A percentile compares a stretch with the other conserved stretches of the same genome.
These are phyloP conservation scores for Sarocladiaceae sp. DNA, from an alignment of 2,329 filamentous ascomycete genomes.

Conservation along the genomic window DNA sequence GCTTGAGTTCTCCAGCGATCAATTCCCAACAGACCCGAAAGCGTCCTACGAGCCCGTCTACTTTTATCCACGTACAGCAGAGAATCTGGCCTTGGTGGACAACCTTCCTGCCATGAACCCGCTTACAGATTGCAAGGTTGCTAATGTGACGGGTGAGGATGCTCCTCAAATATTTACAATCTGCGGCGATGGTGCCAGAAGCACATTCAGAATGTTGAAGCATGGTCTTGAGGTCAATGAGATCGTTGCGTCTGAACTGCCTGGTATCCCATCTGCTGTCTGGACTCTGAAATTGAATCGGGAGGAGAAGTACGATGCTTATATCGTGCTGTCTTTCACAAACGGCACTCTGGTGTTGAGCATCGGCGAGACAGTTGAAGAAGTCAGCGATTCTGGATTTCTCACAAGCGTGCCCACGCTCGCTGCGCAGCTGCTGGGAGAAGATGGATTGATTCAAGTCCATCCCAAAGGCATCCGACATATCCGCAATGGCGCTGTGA, in stretches of 20 bases:
- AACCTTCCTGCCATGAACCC: conserved; percentile 88
- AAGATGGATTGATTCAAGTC: conserved; percentile 88
- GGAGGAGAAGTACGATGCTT: conserved; percentile 82
- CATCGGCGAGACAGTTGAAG: conserved; percentile 94
- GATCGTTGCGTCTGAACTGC: conserved; percentile 90
- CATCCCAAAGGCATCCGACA: conserved; percentile 96
- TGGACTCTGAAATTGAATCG: conserved; percentile 91
- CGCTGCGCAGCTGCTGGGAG: conserved; percentile 89
- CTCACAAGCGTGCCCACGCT: conserved; percentile 83
- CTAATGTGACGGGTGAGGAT: conserved; percentile 86
- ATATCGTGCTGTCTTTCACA: conserved; percentile 90
- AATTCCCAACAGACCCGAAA: conserved; percentile 71
- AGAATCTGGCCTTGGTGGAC: conserved; percentile 82
- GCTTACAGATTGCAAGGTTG: conserved; percentile 84
- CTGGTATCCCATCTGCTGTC: conserved; percentile 82
- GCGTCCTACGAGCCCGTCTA: conserved; percentile 74
- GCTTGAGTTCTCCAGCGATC: conserved; percentile 77
- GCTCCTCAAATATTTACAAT: conserved; percentile 95
- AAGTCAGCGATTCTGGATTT: conserved; percentile 92
- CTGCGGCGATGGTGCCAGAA: conserved; percentile 82
- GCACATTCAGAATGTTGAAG: conserved; percentile 85
- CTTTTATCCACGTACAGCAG: conserved; percentile 74
- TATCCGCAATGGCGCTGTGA: conserved; percentile 73
- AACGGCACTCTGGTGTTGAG: conserved; percentile 89
- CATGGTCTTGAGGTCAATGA: conserved; percentile 92